Evolutionary conservation across 1,284 basidiomycete genomes (phyloP).

Genomic region (Leccinum subspadiceum): DNA sequence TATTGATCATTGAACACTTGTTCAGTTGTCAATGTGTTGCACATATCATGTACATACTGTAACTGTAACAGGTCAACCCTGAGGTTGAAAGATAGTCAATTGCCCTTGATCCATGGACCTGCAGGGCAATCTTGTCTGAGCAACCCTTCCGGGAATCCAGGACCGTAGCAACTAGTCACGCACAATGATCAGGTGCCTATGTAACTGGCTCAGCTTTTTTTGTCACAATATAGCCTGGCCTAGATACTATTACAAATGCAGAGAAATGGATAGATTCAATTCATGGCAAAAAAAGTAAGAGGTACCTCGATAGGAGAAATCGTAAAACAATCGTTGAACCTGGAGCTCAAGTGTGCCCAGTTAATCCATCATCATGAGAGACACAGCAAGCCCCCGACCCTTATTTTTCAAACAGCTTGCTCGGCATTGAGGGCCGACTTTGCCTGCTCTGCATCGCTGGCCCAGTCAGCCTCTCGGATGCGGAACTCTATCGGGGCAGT

Average conservation of each 20-base stretch:
- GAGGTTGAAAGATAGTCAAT: too few species aligned
- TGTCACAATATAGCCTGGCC: too few species aligned
- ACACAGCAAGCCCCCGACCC: background rate
- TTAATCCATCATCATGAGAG: background rate
- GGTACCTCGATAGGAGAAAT: background rate
- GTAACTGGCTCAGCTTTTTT: background rate
- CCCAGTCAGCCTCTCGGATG: slow-evolving; percentile 18
- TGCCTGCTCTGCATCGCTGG: background rate
- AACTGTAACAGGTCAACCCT: too few species aligned
- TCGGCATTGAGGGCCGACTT: background rate
- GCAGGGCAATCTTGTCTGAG: too few species aligned
- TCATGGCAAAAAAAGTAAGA: background rate
- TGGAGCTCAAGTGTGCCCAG: background rate
- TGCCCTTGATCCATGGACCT: too few species aligned
- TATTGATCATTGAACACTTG: background rate
- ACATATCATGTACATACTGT: too few species aligned
- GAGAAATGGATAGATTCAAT: background rate
- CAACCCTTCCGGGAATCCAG: background rate
- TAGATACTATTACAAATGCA: background rate
- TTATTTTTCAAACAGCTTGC: background rate
- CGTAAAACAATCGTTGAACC: background rate
- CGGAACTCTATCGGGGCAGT: slow-evolving; percentile 49
- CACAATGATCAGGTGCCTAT: background rate
- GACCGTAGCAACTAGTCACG: background rate
- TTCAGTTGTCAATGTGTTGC: background rate